phyloP scores from a whole-genome alignment of 2,329 filamentous ascomycete genomes.

The Aspergillus proliferans region DNA sequence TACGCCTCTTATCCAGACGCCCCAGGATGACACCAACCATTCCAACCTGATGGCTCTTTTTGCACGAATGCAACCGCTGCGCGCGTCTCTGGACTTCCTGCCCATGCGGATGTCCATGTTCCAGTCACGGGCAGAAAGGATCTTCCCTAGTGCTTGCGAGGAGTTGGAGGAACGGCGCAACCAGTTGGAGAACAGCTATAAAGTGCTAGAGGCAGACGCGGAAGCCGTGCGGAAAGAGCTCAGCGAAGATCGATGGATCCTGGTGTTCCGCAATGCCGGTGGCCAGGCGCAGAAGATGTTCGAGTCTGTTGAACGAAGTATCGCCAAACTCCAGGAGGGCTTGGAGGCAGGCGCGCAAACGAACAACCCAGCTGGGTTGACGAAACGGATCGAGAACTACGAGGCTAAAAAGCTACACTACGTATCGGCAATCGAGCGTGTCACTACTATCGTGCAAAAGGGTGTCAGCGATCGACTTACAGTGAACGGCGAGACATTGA shows the following conservation, averaged over 20 bases:
- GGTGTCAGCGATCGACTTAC: constrained; percentile 94
- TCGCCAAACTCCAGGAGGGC: constrained; percentile 72
- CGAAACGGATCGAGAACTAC: constrained; percentile 85
- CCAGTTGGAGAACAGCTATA: constrained; percentile 76
- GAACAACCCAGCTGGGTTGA: constrained; percentile 62
- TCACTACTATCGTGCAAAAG: constrained; percentile 87
- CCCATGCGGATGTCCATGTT: constrained; percentile 92
- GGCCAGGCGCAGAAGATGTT: constrained; percentile 94
- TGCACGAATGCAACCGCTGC: constrained; percentile 87
- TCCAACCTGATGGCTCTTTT: constrained; percentile 84
- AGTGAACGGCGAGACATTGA: constrained; percentile 89
- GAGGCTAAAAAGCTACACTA: constrained; percentile 95
- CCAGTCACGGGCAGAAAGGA: constrained; percentile 64
- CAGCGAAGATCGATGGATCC: constrained; percentile 91
- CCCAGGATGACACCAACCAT: constrained; percentile 78
- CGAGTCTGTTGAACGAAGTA: constrained; percentile 84
- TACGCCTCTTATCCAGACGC: constrained; percentile 39
- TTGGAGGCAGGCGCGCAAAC: constrained; percentile 69
- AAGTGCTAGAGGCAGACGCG: constrained; percentile 81
- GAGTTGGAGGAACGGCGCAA: constrained; percentile 72
- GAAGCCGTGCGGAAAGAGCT: constrained; percentile 84
- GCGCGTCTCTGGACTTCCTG: constrained; percentile 88
- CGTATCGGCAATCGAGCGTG: constrained; percentile 82
- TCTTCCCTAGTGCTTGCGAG: constrained; percentile 85
- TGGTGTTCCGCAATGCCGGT: constrained; percentile 89